Base-by-base conservation (phyloP, 2,329 filamentous ascomycete species). In the Didymella exigua region DNA sequence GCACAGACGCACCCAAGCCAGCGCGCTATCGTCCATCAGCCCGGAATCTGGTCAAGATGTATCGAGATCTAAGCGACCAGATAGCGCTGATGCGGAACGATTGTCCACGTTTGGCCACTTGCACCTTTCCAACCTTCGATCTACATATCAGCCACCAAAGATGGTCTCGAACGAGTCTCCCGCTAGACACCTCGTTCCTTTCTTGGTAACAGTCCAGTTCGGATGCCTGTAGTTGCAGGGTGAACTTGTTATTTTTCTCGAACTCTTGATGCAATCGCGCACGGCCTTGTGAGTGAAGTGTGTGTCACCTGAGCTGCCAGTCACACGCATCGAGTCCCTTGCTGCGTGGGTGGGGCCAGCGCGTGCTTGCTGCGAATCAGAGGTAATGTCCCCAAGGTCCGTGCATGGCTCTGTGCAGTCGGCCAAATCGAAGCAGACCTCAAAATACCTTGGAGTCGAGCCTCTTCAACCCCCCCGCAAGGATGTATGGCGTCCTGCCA, bases 11-110 rank as follows among this genome's bases (percentile, higher is more conserved):
- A 40, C 24, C 9, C 3, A 13, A 38, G 31, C 21, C 33, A n/a
- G 33, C 4, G 38, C 34, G 31, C 13, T 21, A 41, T 14, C 19
- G 14, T 37, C 52, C 52, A 42, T n/a, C 34, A 37, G 24, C 52
- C 52, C 30, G 46, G 52, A 42, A 37, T 46, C 11, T 38, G 52
- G 46, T 50, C 23, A 23, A 24, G 34, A 36, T 34, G 5, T n/a
- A 18, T 37, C 30, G 24, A 6, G n/a, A 16, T 31, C 6, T 14
- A 21, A 19, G 19, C n/a, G n/a, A 36, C 37, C n/a, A 16, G 13
- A 41, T 5, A 11, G 10, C 40, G 21, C 14, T 11, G 33, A 29
- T 24, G 4, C 36, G 29, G 7, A 30, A 10, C 21, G 27, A 13
- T 14, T 23, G 13, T 16, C 24, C 18, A 5, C 24, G 4, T 19